These are phyloP conservation scores for Cercospora sesami DNA, from an alignment of 2,329 filamentous ascomycete species.

Conservation along the genomic window DNA sequence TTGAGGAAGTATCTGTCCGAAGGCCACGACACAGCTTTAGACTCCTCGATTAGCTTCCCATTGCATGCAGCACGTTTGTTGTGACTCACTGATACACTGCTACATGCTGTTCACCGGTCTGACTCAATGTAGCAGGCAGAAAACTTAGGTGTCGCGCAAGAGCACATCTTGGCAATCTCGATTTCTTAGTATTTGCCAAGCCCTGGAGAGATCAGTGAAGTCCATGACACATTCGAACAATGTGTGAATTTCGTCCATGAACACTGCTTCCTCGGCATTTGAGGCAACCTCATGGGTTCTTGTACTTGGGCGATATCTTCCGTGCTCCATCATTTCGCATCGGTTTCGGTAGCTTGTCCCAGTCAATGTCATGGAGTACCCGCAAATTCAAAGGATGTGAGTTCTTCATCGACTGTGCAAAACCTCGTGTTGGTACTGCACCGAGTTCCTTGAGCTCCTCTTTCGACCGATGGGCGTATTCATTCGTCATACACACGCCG, in stretches of 20 bases:
- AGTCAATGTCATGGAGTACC: not conserved
- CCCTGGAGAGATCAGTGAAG: not conserved
- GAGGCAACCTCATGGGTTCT: not conserved
- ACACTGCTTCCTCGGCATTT: not conserved
- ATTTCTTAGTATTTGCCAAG: not conserved
- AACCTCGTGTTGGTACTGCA: not conserved
- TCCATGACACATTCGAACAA: too few relatives aligned
- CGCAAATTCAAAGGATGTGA: not conserved
- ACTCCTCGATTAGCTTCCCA: not conserved
- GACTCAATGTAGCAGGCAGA: not conserved
- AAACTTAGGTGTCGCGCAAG: not conserved
- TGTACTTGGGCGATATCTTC: not conserved
- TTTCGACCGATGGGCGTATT: not conserved
- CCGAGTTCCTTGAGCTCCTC: not conserved
- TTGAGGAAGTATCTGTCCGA: not conserved
- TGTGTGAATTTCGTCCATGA: not conserved
- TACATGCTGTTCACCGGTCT: not conserved
- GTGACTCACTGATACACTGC: not conserved
- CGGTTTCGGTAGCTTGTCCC: not conserved
- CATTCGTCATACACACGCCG: not conserved
- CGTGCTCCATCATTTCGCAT: not conserved
- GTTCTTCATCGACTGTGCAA: not conserved
- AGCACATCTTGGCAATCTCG: too few relatives aligned
- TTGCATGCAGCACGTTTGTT: not conserved
- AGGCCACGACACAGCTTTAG: not conserved